Evolutionary conservation across 306 rosid genomes (phyloP), one percentile per base, ranked within the genome.

Genomic region (Vigna radiata): DNA sequence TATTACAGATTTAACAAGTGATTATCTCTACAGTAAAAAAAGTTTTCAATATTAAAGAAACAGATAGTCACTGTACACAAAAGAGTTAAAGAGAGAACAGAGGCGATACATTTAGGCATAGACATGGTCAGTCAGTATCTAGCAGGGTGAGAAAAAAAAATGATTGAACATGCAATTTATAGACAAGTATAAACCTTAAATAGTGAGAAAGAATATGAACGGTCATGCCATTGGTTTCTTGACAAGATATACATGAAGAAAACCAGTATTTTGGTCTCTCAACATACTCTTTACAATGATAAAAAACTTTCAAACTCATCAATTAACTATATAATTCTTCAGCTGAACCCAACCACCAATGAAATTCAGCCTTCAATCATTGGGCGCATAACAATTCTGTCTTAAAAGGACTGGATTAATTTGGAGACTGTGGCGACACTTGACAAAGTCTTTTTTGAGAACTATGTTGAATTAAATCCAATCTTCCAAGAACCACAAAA

Each of bases 171-270:
- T 14, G 23, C 46, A 31, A 61, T 52, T 6, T 19, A 65, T 15
- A 65, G 25, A 64, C 27, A 36, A 73, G 29, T 54, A 74, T 58
- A 56, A 60, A 75, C 73, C 46, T 49, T 16, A 8, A 60, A 59
- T 33, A 60, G 43, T 27, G 61, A 52, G 27, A 41, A 60, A 75
- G 60, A 61, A 76, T 29, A 27, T 12, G 37, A 14, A 41, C 43
- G 36, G 21, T 4, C 36, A 76, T 47, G 68, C 62, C 60, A 67
- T 66, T 15, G 37, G 36, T 47, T 67, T 19, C 70, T 74, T 41
- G 25, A 66, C 33, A 39, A 21, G 48, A 39, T 39, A 10, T 52
- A 65, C 33, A 33, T 62, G 23, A 18, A 65, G 52, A 41, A 50
- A 17, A 65, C 21, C 18, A 33, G 48, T 63, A 41, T 39, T 37